These are phyloP conservation scores for Saturnispora dispora DNA, from an alignment of 805 yeast species.

Conservation along the genomic window DNA sequence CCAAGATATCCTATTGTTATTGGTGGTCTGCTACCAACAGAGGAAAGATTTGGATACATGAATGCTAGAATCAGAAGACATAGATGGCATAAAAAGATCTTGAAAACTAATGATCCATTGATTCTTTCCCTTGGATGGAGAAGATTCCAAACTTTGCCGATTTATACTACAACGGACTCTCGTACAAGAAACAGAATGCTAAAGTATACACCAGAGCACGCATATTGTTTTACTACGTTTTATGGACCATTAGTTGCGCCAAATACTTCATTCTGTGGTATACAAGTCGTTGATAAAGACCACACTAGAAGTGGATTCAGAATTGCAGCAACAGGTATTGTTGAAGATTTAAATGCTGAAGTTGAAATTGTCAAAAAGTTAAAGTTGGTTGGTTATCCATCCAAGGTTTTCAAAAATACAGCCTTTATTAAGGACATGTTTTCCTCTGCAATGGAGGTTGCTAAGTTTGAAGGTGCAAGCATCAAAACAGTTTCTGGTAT, in stretches of 20 bases:
- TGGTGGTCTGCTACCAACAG: conserved; percentile 88
- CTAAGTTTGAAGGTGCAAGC: conserved; percentile 95
- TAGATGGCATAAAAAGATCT: conserved; percentile 95
- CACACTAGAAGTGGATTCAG: conserved; percentile 86
- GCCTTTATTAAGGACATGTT: conserved; percentile 98
- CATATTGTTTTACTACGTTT: conserved; percentile 90
- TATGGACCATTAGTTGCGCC: conserved; percentile 98
- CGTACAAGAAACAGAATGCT: conserved; percentile 96
- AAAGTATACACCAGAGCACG: conserved; percentile 97
- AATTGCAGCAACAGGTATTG: conserved; percentile 94
- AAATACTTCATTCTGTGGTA: conserved; percentile 94
- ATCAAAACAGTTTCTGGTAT: conserved; percentile 96
- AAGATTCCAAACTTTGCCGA: conserved; percentile 92
- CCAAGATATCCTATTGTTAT: conserved; percentile 78
- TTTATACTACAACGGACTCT: conserved; percentile 94
- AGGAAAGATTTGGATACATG: conserved; percentile 84
- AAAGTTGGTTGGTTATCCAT: conserved; percentile 91
- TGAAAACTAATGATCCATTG: conserved; percentile 92
- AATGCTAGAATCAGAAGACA: conserved; percentile 94
- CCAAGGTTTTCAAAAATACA: conserved; percentile 88
- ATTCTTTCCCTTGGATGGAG: conserved; percentile 96
- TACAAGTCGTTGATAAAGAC: conserved; percentile 75
- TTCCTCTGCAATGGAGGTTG: conserved; percentile 83
- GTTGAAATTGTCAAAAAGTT: conserved; percentile 92
- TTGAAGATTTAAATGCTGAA: conserved; percentile 83